These are phyloP conservation scores for Borealophlyctis nickersoniae DNA, from an alignment of 192 early-diverging fungal species.

Conservation along the genomic window DNA sequence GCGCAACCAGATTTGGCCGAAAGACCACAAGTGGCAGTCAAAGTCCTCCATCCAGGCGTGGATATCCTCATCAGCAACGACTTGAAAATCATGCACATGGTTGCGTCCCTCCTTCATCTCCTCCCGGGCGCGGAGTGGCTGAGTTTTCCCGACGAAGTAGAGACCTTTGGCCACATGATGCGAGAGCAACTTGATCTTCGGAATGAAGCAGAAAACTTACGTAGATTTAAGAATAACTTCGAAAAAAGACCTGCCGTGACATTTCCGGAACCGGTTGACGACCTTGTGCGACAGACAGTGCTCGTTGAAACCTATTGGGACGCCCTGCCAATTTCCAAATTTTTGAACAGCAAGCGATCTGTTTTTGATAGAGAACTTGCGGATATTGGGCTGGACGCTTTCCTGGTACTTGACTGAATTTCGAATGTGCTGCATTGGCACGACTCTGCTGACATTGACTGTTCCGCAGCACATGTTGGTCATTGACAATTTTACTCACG, in stretches of 20 bases:
- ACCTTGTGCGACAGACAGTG: slow-evolving; percentile 50
- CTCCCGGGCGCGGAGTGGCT: slow-evolving; percentile 86
- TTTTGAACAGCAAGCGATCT: slow-evolving; percentile 64
- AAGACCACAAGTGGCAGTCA: slow-evolving; percentile 62
- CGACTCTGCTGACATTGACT: not conserved
- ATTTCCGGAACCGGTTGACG: slow-evolving; percentile 68
- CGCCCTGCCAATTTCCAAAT: slow-evolving; percentile 71
- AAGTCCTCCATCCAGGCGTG: slow-evolving; percentile 87
- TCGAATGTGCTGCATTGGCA: too few species aligned
- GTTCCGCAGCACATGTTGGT: slow-evolving; percentile 71
- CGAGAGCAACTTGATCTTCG: slow-evolving; percentile 80
- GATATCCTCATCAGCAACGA: slow-evolving; percentile 68
- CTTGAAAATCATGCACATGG: slow-evolving; percentile 73
- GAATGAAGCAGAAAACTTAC: slow-evolving; percentile 72
- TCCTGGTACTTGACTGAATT: slow-evolving; percentile 58
- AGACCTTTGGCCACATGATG: slow-evolving; percentile 91
- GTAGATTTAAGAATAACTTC: slow-evolving; percentile 47
- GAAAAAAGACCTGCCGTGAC: slow-evolving; percentile 24
- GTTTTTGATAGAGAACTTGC: slow-evolving; percentile 75
- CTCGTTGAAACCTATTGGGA: slow-evolving; percentile 82
- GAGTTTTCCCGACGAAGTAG: slow-evolving; percentile 83
- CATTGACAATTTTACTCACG: slow-evolving; percentile 87
- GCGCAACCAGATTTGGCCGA: not conserved
- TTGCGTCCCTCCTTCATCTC: slow-evolving; percentile 58
- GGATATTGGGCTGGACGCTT: slow-evolving; percentile 75